Evolutionary conservation across 2,329 filamentous ascomycete species (phyloP), one percentile per base, ranked within the genome.

Genomic region (Calonectria pteridis): DNA sequence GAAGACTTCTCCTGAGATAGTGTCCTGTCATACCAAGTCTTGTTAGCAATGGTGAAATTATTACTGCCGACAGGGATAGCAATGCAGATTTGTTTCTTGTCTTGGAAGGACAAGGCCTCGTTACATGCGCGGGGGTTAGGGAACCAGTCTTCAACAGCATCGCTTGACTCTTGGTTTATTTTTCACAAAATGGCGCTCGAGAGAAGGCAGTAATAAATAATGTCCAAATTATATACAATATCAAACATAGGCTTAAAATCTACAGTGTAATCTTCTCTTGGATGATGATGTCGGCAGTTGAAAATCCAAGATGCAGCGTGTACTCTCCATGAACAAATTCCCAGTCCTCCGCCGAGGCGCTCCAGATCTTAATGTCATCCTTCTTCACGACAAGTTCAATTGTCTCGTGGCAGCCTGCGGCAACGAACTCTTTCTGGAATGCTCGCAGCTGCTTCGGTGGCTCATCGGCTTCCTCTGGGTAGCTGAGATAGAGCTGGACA

Each of bases 51-150:
- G 68, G 59, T 11, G 23, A n/a, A 28, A 64, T 72, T n/a, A 11
- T 64, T 6, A 69, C 46, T 20, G 73, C 82, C 23, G 77, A 77
- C 35, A 81, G 80, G 20, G 71, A 73, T 14, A 73, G 77, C 9
- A 76, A 84, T 64, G 28, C 75, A 13, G 87, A 89, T 73, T 78
- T 89, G 0, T 83, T 88, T 75, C 89, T 87, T 87, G 88, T 86
- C 26, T 77, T 89, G 0, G 86, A 83, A 79, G 33, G n/a, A n/a
- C 33, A 14, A 23, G 11, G 20, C 23, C 20, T 26, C 33, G 16
- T 7, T 20, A 35, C 14, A 37, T 33, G 2, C 31, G 33, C 2
- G 3, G n/a, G n/a, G 43, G 43, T 10, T 23, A 53, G 16, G 1
- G 1, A 31, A 23, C 7, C 4, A n/a, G n/a, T n/a, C 1, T 11